Evolutionary conservation across 257 asterid species (phyloP).

Genomic region (Solanum sejunctum): DNA sequence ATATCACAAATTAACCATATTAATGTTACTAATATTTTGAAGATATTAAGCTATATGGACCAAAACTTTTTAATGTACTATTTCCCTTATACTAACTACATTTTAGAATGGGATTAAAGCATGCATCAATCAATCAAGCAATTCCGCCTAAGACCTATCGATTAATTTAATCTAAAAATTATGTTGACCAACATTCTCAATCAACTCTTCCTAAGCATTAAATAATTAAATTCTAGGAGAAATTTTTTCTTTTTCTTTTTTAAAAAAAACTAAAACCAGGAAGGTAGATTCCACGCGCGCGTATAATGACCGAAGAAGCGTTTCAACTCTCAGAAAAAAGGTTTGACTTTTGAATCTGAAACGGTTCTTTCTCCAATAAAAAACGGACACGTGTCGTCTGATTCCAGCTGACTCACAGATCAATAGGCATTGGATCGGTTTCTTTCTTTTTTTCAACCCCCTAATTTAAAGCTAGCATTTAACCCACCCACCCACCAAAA

Average conservation of each 20-base stretch:
- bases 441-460: background rate
- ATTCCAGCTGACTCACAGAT: background rate
- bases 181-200: background rate
- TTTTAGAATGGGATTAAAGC: background rate
- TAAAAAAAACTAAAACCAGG: background rate
- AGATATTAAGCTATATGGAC: too few relatives aligned
- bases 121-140: background rate
- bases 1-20: background rate
- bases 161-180: background rate
- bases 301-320: background rate
- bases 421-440: conserved; percentile 36
- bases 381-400: conserved; percentile 21
- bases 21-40: background rate
- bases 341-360: conserved; percentile 31
- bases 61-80: background rate
- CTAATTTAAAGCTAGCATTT: conserved; percentile 56
- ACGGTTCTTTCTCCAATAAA: conserved; percentile 17
- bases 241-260: background rate
- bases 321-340: conserved; percentile 4
- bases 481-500: background rate
- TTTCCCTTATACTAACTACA: background rate
- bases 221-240: background rate
- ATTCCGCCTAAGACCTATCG: background rate
- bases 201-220: too few relatives aligned
- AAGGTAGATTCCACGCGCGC: conserved; percentile 1